Evolutionary conservation across 495 filamentous ascomycete genomes (phyloP), one percentile per base, ranked within the genome.

Genomic region (Podospora fimiseda): DNA sequence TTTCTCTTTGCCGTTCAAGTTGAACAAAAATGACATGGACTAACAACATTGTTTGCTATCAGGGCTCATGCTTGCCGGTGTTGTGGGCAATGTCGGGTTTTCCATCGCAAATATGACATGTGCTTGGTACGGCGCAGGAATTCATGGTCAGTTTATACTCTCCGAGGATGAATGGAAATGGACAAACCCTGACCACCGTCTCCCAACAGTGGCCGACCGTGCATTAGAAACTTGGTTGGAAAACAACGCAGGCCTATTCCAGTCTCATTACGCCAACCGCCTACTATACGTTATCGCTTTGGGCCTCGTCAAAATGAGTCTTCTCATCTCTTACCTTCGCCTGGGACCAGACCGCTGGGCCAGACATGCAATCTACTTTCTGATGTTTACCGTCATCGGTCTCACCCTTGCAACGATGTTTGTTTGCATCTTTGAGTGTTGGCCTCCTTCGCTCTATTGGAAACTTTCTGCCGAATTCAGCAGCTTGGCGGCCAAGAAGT

Each of bases 271-370:
- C 46, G 46, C 46, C 9, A 48, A 48, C 24, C 46, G 46, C 5
- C 24, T 48, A 15, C 18, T 61, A 24, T 59, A 59, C 48, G 56
- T 61, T 21, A 53, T 67, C 40, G 55, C 55, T 50, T 61, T 72
- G 48, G 60, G 58, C 20, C 27, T 64, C 13, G 59, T 59, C 13
- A 72, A 73, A 44, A 44, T 69, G 19, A 61, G 58, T 48, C 63
- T 70, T 24, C 62, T 72, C 2, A 50, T 61, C 39, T 66, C 68
- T 52, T 72, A 70, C 19, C 33, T 43, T 8, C 33, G 49, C 6
- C 3, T 51, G 5, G 37, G 44, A 13, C 49, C 41, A 11, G 37
- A 37, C 2, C 5, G 15, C 1, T 24, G 50, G 20, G 36, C 39
- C 15, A 41, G 43, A 44, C 27, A 51, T 21, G 22, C 48, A 36